Conservation (phyloP, 2,329 filamentous ascomycete species). For the Penicillium crustosum region DNA sequence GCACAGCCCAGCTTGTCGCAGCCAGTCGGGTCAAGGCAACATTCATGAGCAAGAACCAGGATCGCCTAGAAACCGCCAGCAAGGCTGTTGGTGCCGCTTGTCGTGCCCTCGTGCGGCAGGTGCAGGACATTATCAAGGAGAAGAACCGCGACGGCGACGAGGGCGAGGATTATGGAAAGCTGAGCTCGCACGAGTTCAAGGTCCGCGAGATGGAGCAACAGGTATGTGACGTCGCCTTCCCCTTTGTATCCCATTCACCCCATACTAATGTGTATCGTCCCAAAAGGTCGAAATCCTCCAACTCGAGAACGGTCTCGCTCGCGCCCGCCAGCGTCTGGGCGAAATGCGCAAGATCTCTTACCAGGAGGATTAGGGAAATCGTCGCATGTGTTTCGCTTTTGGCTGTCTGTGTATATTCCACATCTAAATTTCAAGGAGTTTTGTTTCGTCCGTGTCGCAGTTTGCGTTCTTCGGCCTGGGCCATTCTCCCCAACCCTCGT, state of each 20-base stretch:
- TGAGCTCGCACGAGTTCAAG: constrained; percentile 96
- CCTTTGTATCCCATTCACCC: background rate
- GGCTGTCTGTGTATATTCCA: constrained; percentile 7
- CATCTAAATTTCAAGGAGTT: background rate
- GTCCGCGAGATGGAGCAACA: constrained; percentile 99
- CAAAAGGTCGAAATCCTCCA: constrained; percentile 93
- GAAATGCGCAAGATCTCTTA: constrained; percentile 99
- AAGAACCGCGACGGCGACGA: constrained; percentile 76
- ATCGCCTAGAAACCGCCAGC: constrained; percentile 82
- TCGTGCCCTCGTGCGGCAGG: constrained; percentile 82
- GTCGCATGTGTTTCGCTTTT: background rate
- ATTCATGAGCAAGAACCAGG: constrained; percentile 97
- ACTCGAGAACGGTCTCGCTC: constrained; percentile 79
- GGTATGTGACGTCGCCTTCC: constrained; percentile 56
- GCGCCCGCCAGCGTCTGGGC: constrained; percentile 78
- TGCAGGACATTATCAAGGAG: constrained; percentile 90
- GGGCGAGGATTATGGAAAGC: constrained; percentile 78
- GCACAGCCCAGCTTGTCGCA: constrained; percentile 92
- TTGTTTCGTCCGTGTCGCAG: background rate
- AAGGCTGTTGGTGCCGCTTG: constrained; percentile 92
- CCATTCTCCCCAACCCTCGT: background rate
- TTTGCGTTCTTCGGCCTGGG: background rate
- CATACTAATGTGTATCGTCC: constrained; percentile 12
- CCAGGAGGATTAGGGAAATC: constrained; percentile 62
- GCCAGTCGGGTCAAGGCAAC: constrained; percentile 94